Conservation (phyloP, 2,329 filamentous ascomycete genomes). For the Alternaria conjuncta region DNA sequence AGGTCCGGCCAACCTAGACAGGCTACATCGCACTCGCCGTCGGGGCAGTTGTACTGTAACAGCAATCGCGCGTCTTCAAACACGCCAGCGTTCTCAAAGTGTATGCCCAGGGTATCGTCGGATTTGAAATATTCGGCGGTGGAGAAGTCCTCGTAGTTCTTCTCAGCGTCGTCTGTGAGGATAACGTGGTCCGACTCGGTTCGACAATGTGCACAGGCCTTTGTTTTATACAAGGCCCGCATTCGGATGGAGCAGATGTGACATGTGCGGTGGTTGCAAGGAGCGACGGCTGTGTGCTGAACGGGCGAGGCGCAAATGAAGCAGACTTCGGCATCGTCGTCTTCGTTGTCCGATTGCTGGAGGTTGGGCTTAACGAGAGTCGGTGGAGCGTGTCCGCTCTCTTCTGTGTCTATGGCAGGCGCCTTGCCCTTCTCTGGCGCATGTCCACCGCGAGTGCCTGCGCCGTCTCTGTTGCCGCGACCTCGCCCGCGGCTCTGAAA, state of each 20-base stretch:
- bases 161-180: constrained; percentile 84
- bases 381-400: constrained; percentile 5
- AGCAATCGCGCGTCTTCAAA: constrained; percentile 88
- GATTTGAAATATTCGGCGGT: constrained; percentile 74
- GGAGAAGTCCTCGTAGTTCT: constrained; percentile 84
- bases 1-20: constrained; percentile 81
- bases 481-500: constrained; percentile 39
- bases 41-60: constrained; percentile 93
- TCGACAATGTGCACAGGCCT: constrained; percentile 95
- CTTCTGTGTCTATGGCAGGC: constrained; percentile 17
- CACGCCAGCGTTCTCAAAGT: constrained; percentile 87
- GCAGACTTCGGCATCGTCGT: constrained; percentile 74
- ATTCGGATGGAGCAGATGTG: constrained; percentile 93
- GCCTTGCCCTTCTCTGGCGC: constrained; percentile 39
- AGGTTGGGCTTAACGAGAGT: constrained; percentile 4
- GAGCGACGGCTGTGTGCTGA: constrained; percentile 84
- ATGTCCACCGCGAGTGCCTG: constrained; percentile 33
- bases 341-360: constrained; percentile 29
- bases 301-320: constrained; percentile 97
- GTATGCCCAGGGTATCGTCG: constrained; percentile 88
- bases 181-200: constrained; percentile 81
- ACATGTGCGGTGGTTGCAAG: constrained; percentile 95
- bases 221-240: constrained; percentile 93
- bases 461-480: constrained; percentile 43
- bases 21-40: constrained; percentile 81